phyloP scores from a whole-genome alignment of 129 eudicot species.

The Centrapalus pauciflorus region DNA sequence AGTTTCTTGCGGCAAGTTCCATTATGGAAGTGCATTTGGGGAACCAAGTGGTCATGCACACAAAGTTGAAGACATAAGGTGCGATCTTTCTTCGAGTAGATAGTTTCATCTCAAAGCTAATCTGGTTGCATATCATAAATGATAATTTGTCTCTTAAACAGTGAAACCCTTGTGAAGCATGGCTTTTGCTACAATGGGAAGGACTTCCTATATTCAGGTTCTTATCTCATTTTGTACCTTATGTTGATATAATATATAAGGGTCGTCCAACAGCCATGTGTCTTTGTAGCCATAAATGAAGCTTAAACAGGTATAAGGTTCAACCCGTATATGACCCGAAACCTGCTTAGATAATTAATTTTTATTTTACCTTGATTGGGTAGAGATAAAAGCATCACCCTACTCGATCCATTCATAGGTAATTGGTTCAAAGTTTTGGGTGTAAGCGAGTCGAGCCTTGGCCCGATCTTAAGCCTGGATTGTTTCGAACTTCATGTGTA shows the following conservation, averaged over 20 bases:
- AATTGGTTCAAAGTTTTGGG: too few species aligned
- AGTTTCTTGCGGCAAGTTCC: slow-evolving; percentile 89
- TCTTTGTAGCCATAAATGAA: neutral
- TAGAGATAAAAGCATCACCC: too few species aligned
- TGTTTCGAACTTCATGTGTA: too few species aligned
- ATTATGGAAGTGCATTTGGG: slow-evolving; percentile 97
- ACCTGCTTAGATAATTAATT: too few species aligned
- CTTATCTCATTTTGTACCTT: slow-evolving; percentile 1
- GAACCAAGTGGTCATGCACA: slow-evolving; percentile 99
- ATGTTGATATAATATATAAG: neutral
- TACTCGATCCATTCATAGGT: too few species aligned
- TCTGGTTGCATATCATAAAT: neutral
- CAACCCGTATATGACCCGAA: too few species aligned
- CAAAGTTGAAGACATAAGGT: slow-evolving; percentile 91
- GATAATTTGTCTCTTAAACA: slow-evolving; percentile 28
- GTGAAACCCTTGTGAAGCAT: slow-evolving; percentile 90
- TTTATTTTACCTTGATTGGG: too few species aligned
- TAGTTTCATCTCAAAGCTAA: neutral
- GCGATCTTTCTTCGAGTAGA: neutral
- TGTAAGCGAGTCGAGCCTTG: too few species aligned
- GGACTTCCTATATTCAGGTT: slow-evolving; percentile 92
- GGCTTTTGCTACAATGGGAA: slow-evolving; percentile 92
- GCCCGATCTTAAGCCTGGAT: too few species aligned
- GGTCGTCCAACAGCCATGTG: neutral
- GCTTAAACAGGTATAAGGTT: too few species aligned